These are phyloP conservation scores for Geum urbanum DNA, from an alignment of 306 rosid species.

Conservation along the genomic window DNA sequence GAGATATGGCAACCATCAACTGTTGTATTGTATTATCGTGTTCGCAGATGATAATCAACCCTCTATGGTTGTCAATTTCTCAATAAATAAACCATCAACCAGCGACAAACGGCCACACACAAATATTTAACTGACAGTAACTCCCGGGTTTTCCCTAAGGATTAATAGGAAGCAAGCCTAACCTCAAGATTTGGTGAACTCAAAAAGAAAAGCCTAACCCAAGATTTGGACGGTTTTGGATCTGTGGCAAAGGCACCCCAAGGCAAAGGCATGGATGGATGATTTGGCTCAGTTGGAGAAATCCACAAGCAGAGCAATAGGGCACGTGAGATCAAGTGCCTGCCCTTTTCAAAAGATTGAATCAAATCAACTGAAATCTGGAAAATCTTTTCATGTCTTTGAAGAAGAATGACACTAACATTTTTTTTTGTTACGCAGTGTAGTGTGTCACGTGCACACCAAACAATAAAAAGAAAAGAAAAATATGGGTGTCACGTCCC, in stretches of 20 bases:
- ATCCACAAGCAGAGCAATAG: conserved; percentile 13
- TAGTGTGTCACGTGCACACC: conserved; percentile 34
- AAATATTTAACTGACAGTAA: background rate
- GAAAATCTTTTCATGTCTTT: conserved; percentile 16
- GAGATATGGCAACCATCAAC: too few species aligned
- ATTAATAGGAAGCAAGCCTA: too few species aligned
- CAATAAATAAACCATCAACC: too few species aligned
- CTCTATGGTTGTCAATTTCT: too few species aligned
- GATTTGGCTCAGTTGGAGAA: conserved; percentile 18
- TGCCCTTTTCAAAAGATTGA: conserved; percentile 24
- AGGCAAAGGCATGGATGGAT: background rate
- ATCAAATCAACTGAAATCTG: conserved; percentile 2
- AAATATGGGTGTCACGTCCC: conserved; percentile 38
- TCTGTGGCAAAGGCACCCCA: background rate
- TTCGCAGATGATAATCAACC: fast-evolving
- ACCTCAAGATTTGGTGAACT: too few species aligned
- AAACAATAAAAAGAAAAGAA: background rate
- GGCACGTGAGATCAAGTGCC: conserved; percentile 39
- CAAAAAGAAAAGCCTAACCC: background rate
- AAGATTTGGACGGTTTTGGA: conserved; percentile 9
- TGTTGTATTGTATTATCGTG: too few species aligned
- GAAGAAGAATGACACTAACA: conserved; percentile 1
- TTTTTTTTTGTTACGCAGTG: background rate
- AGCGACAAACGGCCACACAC: background rate
- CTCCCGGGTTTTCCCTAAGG: background rate